Percentiles rank a stretch among this genome's conserved stretches.
These are phyloP conservation scores for Erodium moschatum DNA, from an alignment of 441 rosid genomes.

Conservation along the genomic window DNA sequence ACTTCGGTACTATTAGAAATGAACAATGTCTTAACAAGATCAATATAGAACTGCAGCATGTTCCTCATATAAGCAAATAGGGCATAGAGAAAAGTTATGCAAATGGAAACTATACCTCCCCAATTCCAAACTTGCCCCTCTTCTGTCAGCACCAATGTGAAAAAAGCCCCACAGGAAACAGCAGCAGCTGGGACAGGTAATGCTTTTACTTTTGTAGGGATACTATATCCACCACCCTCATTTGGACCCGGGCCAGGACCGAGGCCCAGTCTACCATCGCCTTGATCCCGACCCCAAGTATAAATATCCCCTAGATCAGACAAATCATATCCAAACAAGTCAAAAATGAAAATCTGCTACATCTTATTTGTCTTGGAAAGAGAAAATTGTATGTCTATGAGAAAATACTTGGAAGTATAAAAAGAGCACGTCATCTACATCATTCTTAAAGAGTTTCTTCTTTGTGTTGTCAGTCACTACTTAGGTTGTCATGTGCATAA, in stretches of 20 bases:
- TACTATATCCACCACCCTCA: constrained; percentile 84
- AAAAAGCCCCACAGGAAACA: constrained; percentile 86
- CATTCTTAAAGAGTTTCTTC: no score
- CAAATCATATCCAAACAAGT: constrained; percentile 5
- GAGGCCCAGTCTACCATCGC: constrained; percentile 87
- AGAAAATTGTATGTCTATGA: background rate
- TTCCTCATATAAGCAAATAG: background rate
- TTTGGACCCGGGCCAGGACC: constrained; percentile 88
- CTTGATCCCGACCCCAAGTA: constrained; percentile 95
- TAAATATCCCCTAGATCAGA: constrained; percentile 55
- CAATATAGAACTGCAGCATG: background rate
- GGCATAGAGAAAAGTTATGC: background rate
- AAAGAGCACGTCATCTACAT: no score
- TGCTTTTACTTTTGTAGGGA: constrained; percentile 67
- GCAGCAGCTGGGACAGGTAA: constrained; percentile 55
- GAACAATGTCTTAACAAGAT: background rate
- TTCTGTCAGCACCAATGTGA: constrained; percentile 64
- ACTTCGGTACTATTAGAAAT: no score
- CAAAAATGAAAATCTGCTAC: constrained; percentile 8
- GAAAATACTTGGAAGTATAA: background rate
- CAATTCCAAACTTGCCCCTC: constrained; percentile 86
- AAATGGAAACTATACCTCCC: constrained; percentile 52
- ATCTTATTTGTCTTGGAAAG: background rate
- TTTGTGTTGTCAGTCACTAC: no score
- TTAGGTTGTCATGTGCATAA: background rate